These are phyloP conservation scores for Clitopilus passeckerianus DNA, from an alignment of 768 basidiomycete genomes.

Conservation along the genomic window DNA sequence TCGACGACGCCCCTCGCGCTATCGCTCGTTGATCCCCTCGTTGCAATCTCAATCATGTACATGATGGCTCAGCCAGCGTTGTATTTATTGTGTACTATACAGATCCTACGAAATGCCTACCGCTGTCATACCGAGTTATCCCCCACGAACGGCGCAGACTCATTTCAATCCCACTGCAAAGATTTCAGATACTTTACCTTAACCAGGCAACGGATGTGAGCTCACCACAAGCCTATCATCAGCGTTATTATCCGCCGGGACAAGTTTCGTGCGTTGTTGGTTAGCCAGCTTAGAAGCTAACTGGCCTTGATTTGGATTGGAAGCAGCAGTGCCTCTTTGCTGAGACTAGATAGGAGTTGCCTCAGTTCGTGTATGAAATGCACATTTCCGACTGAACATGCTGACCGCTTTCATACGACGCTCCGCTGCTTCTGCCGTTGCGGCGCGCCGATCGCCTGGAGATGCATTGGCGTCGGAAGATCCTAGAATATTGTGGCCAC, in stretches of 20 bases:
- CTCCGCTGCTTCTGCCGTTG: slow-evolving; percentile 59
- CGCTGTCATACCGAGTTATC: background rate
- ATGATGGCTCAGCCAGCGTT: background rate
- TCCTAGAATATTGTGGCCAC: background rate
- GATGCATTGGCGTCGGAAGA: background rate
- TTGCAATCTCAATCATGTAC: background rate
- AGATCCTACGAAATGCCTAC: no score
- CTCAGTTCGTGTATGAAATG: no score
- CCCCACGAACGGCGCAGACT: background rate
- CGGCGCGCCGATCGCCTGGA: background rate
- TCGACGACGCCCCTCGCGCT: slow-evolving; percentile 40
- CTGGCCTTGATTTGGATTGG: slow-evolving; percentile 44
- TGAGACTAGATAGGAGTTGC: slow-evolving; percentile 29
- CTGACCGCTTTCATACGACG: slow-evolving; percentile 52
- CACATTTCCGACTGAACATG: slow-evolving; percentile 1
- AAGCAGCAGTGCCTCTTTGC: slow-evolving; percentile 33
- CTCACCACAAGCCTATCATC: slow-evolving; percentile 23
- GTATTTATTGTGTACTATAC: no score
- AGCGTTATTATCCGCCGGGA: slow-evolving; percentile 24
- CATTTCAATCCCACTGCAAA: slow-evolving; percentile 14
- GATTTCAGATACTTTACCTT: slow-evolving; percentile 7
- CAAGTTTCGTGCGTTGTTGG: slow-evolving; percentile 23
- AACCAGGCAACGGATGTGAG: slow-evolving; percentile 8
- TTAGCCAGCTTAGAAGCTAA: slow-evolving; percentile 38
- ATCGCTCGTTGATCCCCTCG: background rate